Conservation (phyloP, 352 stramenopile species). For the Pythium diclinum region DNA sequence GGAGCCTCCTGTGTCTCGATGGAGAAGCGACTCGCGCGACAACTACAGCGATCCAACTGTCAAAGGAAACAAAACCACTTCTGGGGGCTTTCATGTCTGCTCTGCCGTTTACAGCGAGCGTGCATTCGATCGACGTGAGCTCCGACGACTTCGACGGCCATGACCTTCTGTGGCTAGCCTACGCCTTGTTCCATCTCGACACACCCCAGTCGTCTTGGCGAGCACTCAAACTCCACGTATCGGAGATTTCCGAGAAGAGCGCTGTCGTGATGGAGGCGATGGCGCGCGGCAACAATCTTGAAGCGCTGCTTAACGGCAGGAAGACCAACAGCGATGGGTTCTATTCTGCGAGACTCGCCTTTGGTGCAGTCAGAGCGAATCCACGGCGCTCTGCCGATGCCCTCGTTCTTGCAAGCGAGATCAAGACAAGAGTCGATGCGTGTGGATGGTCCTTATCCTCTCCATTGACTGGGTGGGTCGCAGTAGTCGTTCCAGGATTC, state of each 20-base stretch:
- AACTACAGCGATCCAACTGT: neutral
- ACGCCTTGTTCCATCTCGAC: conserved; percentile 5
- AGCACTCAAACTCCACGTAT: neutral
- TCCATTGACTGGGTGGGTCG: neutral
- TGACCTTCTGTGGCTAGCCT: neutral
- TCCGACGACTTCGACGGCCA: neutral
- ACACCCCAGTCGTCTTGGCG: neutral
- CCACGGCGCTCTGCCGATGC: neutral
- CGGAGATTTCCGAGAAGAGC: neutral
- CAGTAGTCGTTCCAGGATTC: neutral
- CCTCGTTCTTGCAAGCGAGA: neutral
- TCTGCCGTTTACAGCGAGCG: neutral
- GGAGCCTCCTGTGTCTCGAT: neutral
- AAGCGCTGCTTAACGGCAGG: neutral
- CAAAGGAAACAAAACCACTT: neutral
- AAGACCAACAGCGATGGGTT: neutral
- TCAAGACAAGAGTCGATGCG: neutral
- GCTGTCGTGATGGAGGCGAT: neutral
- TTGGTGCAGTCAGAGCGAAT: neutral
- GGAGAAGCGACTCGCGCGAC: neutral
- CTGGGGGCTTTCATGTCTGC: neutral
- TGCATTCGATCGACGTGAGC: neutral
- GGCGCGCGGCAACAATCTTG: conserved; percentile 4
- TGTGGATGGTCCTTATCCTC: neutral
- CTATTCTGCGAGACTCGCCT: neutral